Evolutionary conservation across 2,329 filamentous ascomycete genomes (phyloP), one percentile per base, ranked within the genome.

Genomic region (Hymenoscyphus repandus): DNA sequence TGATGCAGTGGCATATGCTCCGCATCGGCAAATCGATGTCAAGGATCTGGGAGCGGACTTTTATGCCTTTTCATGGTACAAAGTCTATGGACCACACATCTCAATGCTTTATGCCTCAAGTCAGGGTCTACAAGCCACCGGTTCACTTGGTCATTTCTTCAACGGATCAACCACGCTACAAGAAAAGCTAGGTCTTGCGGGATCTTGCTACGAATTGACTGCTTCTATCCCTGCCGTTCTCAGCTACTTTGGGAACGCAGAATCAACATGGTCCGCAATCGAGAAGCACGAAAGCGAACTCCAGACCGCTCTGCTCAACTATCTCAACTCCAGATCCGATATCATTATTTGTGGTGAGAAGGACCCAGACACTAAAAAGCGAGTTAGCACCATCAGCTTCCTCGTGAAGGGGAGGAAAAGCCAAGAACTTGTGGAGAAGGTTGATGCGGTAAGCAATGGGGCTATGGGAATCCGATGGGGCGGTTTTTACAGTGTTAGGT

Each of bases 41-140:
- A 74, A 79, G 56, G 79, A 70, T 0, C 72, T 89, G 0, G 86
- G 77, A 1, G 83, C 86, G 0, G 88, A 92, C 63, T 83, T 90
- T 58, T 92, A 91, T 66, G 70, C 75, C n/a, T 89, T 91, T 63
- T 83, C 77, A 0, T 91, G 86, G 87, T 91, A 91, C 69, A 92
- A 92, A 66, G 72, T 90, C 1, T 91, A 86, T 62, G 88, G 87
- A 0, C 87, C 88, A 1, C 88, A 91, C 58, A 74, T 90, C 1
- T 76, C 86, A 0, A 78, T 85, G 56, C 70, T 92, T 1, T 92
- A 89, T 62, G 85, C 78, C 5, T 79, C 79, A 20, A 71, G 72
- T 4, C 62, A 67, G 0, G 82, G 80, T 0, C 80, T 85, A 53
- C 62, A 75, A 13, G 66, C 75, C 43, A 71, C 90, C 49, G 69